Conservation (phyloP, 192 early-diverging fungal species). For the Rhizoclosmatium globosum region DNA sequence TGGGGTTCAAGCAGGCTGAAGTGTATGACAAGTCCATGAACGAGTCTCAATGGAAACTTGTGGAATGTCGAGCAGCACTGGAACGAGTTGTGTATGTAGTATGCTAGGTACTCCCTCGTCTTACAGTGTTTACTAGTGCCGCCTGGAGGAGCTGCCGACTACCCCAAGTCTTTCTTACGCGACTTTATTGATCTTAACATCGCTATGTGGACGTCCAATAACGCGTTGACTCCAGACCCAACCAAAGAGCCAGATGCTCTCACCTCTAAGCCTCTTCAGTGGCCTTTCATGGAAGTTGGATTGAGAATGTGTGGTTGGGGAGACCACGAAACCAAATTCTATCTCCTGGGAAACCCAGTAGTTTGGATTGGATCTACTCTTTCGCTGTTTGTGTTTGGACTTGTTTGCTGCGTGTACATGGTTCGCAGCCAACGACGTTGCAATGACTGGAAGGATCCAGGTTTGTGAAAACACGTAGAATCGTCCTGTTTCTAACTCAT, state of each 20-base stretch:
- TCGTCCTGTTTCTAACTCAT: neutral
- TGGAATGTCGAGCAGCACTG: slow-evolving; percentile 96
- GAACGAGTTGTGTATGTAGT: slow-evolving; percentile 73
- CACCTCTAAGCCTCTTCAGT: slow-evolving; percentile 83
- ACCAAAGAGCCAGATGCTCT: slow-evolving; percentile 86
- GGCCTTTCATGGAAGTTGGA: slow-evolving; percentile 90
- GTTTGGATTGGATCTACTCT: slow-evolving; percentile 84
- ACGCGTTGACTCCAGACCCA: slow-evolving; percentile 91
- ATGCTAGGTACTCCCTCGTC: neutral
- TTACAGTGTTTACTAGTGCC: slow-evolving; percentile 70
- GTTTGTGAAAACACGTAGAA: slow-evolving; percentile 3
- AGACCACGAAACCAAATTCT: slow-evolving; percentile 86
- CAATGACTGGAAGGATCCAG: slow-evolving; percentile 59
- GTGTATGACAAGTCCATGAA: slow-evolving; percentile 79
- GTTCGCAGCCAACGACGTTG: slow-evolving; percentile 72
- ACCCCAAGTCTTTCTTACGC: slow-evolving; percentile 77
- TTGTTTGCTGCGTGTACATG: slow-evolving; percentile 58
- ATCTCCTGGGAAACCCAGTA: slow-evolving; percentile 89
- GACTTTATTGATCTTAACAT: slow-evolving; percentile 91
- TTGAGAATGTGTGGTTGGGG: slow-evolving; percentile 95
- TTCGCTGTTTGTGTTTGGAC: slow-evolving; percentile 60
- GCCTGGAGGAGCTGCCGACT: slow-evolving; percentile 66
- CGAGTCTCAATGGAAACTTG: slow-evolving; percentile 59
- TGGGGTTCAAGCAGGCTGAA: slow-evolving; percentile 97
- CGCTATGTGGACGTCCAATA: slow-evolving; percentile 96